These are phyloP conservation scores for Thielaviopsis musarum DNA, from an alignment of 2,329 filamentous ascomycete species.

Conservation along the genomic window DNA sequence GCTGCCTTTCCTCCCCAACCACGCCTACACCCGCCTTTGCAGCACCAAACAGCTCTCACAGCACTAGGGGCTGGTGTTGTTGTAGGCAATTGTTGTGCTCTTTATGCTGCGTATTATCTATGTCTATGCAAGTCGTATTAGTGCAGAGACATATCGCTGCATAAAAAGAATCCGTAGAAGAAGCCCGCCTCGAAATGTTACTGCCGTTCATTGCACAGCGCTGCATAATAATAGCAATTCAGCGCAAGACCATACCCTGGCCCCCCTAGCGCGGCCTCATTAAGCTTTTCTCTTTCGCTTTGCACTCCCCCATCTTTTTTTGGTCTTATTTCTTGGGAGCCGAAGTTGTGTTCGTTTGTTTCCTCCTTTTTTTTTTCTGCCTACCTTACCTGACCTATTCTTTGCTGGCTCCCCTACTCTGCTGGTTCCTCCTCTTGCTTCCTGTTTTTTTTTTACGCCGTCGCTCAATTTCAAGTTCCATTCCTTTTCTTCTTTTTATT, in stretches of 20 bases:
- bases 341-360: not conserved
- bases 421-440: not conserved
- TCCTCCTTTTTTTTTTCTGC: constrained; percentile 6
- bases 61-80: too few relatives aligned
- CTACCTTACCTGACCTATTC: not conserved
- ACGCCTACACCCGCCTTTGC: not conserved
- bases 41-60: too few relatives aligned
- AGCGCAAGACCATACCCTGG: not conserved
- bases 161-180: too few relatives aligned
- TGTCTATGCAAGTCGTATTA: not conserved
- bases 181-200: too few relatives aligned
- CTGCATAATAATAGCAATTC: not conserved
- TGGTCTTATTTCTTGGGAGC: not conserved
- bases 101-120: not conserved
- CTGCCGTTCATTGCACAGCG: not conserved
- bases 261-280: not conserved
- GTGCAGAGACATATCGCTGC: too few relatives aligned
- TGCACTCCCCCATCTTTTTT: not conserved
- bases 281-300: not conserved
- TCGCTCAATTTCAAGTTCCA: constrained; percentile 7
- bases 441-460: not conserved
- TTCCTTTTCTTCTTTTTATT: not conserved
- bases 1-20: not conserved
- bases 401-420: not conserved
- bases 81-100: too few relatives aligned